Conservation (phyloP, 2,329 filamentous ascomycete species). For the Fusarium sp. region DNA sequence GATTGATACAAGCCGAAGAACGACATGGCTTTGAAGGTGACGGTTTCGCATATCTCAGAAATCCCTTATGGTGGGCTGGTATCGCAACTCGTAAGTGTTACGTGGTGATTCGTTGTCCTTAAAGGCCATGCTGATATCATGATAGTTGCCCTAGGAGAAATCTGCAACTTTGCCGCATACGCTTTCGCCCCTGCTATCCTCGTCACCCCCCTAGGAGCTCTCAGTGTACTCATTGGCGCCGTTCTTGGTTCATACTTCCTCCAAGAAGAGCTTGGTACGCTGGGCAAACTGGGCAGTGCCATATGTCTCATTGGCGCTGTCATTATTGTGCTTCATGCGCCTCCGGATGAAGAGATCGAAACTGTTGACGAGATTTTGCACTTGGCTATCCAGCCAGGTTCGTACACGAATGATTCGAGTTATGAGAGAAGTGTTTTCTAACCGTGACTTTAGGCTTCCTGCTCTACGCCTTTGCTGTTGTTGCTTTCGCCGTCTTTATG, state of each 20-base stretch:
- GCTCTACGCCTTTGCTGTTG: conserved; percentile 83
- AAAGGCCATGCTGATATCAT: conserved; percentile 37
- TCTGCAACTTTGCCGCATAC: conserved; percentile 98
- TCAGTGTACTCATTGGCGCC: conserved; percentile 94
- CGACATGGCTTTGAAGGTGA: conserved; percentile 97
- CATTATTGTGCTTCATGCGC: conserved; percentile 97
- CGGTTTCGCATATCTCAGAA: conserved; percentile 92
- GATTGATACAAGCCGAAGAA: conserved; percentile 90
- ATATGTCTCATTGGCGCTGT: conserved; percentile 96
- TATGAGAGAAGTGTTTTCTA: conserved; percentile 8
- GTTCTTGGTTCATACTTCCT: conserved; percentile 96
- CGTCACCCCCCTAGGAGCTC: conserved; percentile 91
- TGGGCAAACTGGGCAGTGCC: conserved; percentile 95
- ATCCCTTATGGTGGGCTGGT: conserved; percentile 97
- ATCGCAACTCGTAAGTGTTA: conserved; percentile 82
- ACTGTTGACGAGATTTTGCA: conserved; percentile 92
- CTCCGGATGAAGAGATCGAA: conserved; percentile 89
- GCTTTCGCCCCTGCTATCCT: conserved; percentile 99
- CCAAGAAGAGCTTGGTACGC: conserved; percentile 86
- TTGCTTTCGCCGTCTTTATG: conserved; percentile 89
- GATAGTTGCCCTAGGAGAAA: conserved; percentile 88
- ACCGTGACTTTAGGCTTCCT: conserved; percentile 78
- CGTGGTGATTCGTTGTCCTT: not conserved
- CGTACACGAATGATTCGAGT: conserved; percentile 2
- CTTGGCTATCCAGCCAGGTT: conserved; percentile 93